Percentiles rank a stretch among this genome's conserved stretches.
phyloP scores from a whole-genome alignment of 192 early-diverging fungal genomes.

The Borealophlyctis nickersoniae region DNA sequence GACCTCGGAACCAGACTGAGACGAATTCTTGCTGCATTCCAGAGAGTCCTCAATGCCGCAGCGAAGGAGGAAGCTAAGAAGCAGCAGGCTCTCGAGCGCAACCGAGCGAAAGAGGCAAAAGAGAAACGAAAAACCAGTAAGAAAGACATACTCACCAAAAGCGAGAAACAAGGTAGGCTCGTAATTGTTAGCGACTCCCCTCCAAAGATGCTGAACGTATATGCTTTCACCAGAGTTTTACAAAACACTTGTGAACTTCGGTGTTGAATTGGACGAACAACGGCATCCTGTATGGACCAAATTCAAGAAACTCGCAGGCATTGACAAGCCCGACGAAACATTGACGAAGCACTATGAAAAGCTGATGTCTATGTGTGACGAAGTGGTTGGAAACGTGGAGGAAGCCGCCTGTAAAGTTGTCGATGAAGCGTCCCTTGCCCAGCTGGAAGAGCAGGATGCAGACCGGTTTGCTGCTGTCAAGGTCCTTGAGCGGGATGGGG shows the following conservation, averaged over 20 bases:
- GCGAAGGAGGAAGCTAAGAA: conserved; percentile 39
- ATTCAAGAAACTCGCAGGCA: conserved; percentile 67
- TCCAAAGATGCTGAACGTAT: conserved; percentile 6
- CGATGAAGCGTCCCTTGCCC: conserved; percentile 6
- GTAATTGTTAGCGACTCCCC: conserved; percentile 13
- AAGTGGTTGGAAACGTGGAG: conserved; percentile 42
- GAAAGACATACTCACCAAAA: conserved; percentile 45
- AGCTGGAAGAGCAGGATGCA: conserved; percentile 14
- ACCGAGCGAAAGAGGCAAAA: conserved; percentile 34
- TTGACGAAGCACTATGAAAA: conserved; percentile 64
- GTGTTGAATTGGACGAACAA: conserved; percentile 45
- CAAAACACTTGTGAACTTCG: conserved; percentile 47
- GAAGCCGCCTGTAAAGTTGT: conserved; percentile 1
- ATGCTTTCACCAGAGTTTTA: conserved; percentile 54
- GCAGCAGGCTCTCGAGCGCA: conserved; percentile 30
- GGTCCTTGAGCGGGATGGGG: conserved; percentile 27
- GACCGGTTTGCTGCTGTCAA: conserved; percentile 15
- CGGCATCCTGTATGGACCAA: conserved; percentile 58
- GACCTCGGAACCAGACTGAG: conserved; percentile 49
- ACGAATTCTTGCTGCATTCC: conserved; percentile 42
- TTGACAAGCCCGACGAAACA: conserved; percentile 67
- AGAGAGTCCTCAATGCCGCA: conserved; percentile 30
- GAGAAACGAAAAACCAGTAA: conserved; percentile 36
- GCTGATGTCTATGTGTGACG: conserved; percentile 57
- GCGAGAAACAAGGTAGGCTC: conserved; percentile 39